Evolutionary conservation across 176 grass and related monocot species (phyloP), one percentile per base, ranked within the genome.

Genomic region (Oryza longistaminata): DNA sequence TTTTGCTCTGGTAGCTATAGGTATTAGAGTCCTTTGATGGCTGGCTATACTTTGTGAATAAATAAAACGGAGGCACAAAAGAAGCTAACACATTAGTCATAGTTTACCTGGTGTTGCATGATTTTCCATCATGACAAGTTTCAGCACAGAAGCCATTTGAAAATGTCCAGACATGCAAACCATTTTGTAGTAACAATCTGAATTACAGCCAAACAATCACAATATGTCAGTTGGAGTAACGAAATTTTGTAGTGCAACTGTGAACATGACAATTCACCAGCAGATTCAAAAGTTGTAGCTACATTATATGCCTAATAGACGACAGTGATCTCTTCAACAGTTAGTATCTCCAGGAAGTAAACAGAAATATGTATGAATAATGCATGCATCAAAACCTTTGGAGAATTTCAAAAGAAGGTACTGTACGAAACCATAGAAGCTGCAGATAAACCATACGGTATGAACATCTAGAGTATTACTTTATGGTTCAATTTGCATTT

Each of bases 141-240:
- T 94, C 75, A 89, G 75, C 87, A 94, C 81, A 66, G 93, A 85
- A 80, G 90, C 82, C 93, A 94, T 94, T 94, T 87, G 88, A 84
- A 84, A 84, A 86, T 89, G 82, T 50, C 93, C 87, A 73, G 83
- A 11, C 90, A 90, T 90, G 87, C 93, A 94, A 85, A 94, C 93
- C 93, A 94, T 94, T 88, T 88, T 87, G 74, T 35, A 86, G 81
- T 71, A 80, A 70, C 62, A 92, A 83, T 85, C 90, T 94, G 82
- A 43, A 91, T 64, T 48, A 10, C 21, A 84, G 52, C 42, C 37
- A 83, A n/a, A n/a, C 42, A 73, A 75, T 42, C 8, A 68, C 73
- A 75, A 37, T 64, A 80, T 70, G 74, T 53, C 49, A 80, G 35
- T 71, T 67, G 42, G 50, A 39, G 10, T 80, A 62, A 50, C 1